Evolutionary conservation across 805 yeast genomes (phyloP), one percentile per base, ranked within the genome.

Genomic region (Wickerhamiella kurtzmanii): DNA sequence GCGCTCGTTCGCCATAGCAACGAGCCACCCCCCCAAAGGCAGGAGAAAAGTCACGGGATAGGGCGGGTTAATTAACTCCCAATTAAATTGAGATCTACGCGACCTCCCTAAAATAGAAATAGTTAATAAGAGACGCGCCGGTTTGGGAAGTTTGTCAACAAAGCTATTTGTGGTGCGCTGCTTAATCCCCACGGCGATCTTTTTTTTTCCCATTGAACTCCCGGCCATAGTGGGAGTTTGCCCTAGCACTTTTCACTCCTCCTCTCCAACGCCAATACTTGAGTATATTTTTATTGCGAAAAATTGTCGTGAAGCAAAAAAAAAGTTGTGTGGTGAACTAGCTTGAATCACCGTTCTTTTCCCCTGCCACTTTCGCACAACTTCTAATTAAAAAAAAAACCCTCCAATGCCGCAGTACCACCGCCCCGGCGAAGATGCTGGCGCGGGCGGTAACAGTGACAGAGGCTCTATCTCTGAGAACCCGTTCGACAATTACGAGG

Each of bases 401-500:
- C n/a, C 19, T 17, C 11, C 20, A 37, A 21, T 22, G 32, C 42
- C 22, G 41, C 41, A 47, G 32, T 48, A 48, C 45, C 22, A 36
- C 38, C 44, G 43, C 22, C 49, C 48, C 17, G 16, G 41, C 37
- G 53, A 46, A 22, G 46, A 25, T 11, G 32, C 32, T 25, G 32
- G 32, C 32, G 11, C 32, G 6, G 32, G 32, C 32, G 11, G 32
- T 11, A 25, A 11, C 32, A 25, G 32, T 11, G 32, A 25, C 18
- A 17, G 20, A 37, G 18, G 39, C 20, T 37, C 20, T 13, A 17
- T 37, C 20, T 37, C 20, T 32, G 46, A 45, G 13, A 45, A 53
- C 42, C 56, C 56, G 42, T 53, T 53, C 25, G 48, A 41, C 22
- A 52, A 44, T 28, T 40, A 44, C 37, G 17, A 44, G 19, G 47